A percentile compares a stretch with the other conserved stretches of the same genome.
phyloP scores from a whole-genome alignment of 345 rosid species.

The Sisymbrium altissimum region DNA sequence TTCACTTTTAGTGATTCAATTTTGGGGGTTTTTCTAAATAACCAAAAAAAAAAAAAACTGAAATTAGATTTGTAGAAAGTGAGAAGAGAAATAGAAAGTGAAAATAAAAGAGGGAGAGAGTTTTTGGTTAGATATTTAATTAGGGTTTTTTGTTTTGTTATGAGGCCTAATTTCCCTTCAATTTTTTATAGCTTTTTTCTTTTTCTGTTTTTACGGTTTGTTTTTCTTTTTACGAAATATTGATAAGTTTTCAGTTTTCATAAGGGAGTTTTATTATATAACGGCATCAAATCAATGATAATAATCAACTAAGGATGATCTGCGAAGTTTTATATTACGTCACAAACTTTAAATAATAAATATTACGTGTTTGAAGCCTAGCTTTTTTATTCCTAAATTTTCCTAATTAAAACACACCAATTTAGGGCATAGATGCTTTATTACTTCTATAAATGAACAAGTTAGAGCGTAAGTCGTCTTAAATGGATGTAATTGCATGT shows the following conservation, averaged over 20 bases:
- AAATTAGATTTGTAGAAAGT: no score
- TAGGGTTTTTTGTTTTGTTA: no score
- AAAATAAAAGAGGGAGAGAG: no score
- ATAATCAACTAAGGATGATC: not conserved
- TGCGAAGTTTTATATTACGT: not conserved
- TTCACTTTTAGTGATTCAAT: not conserved
- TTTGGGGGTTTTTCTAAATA: not conserved
- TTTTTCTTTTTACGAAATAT: not conserved
- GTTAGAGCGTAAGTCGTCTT: slow-evolving; percentile 11
- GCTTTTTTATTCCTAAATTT: not conserved
- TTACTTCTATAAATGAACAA: slow-evolving; percentile 16
- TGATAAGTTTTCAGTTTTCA: not conserved
- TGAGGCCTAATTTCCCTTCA: no score
- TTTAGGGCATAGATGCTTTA: slow-evolving; percentile 9
- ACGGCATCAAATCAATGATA: not conserved
- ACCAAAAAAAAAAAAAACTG: no score
- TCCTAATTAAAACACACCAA: slow-evolving; percentile 20
- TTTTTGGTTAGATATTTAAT: no score
- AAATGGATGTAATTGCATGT: slow-evolving; percentile 11
- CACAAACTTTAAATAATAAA: not conserved
- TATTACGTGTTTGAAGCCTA: not conserved
- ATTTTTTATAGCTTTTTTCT: no score
- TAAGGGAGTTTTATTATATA: not conserved
- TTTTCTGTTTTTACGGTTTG: not conserved
- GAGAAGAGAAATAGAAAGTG: no score